phyloP scores from a whole-genome alignment of 176 grass and related monocot genomes.

The Chloris gayana region DNA sequence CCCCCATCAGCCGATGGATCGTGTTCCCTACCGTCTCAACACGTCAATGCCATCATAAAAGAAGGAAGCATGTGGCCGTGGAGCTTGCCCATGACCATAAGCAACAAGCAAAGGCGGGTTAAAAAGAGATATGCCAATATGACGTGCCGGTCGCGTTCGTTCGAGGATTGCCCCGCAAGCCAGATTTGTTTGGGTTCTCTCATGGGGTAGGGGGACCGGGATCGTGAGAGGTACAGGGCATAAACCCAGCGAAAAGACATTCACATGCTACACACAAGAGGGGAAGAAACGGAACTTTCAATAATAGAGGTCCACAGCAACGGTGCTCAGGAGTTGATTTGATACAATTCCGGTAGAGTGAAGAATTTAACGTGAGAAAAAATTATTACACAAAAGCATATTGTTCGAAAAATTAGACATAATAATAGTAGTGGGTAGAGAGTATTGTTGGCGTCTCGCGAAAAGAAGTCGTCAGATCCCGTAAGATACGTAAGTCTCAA shows the following conservation, averaged over 20 bases:
- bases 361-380: not conserved
- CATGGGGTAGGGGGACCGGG: not conserved
- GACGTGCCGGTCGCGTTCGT: not conserved
- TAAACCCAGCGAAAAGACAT: not conserved
- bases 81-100: constrained; percentile 10
- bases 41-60: constrained; percentile 28
- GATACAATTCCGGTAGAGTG: not conserved
- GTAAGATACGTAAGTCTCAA: constrained; percentile 1
- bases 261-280: not conserved
- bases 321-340: not conserved
- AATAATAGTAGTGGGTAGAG: not conserved
- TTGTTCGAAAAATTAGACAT: constrained; percentile 16
- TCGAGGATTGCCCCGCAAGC: constrained; percentile 45
- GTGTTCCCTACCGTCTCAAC: constrained; percentile 36
- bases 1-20: constrained; percentile 27
- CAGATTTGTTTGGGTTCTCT: not conserved
- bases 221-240: constrained; percentile 8
- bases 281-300: constrained; percentile 20
- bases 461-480: not conserved
- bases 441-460: not conserved
- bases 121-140: constrained; percentile 15
- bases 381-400: constrained; percentile 23
- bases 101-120: constrained; percentile 22
- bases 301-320: constrained; percentile 4
- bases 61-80: not conserved